A percentile compares a stretch with the other conserved stretches of the same genome.
phyloP scores from a whole-genome alignment of 2,329 filamentous ascomycete species.

The Endoconidiophora polonica region DNA sequence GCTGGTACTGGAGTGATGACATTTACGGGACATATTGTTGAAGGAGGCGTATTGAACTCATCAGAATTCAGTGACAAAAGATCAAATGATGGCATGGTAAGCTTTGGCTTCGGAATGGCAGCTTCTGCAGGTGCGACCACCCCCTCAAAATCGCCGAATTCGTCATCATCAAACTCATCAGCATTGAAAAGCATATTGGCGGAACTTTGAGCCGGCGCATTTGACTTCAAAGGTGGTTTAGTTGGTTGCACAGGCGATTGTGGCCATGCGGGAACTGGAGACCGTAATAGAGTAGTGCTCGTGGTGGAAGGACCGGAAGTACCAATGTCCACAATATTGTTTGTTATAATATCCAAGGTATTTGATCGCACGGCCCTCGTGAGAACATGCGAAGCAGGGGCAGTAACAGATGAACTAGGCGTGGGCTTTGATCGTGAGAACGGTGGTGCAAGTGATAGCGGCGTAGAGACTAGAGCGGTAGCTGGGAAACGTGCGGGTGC shows the following conservation, averaged over 20 bases:
- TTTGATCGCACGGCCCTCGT: constrained; percentile 26
- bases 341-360: constrained; percentile 37
- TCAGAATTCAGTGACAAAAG: constrained; percentile 24
- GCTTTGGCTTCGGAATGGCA: not conserved
- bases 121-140: constrained; percentile 3
- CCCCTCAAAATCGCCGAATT: constrained; percentile 28
- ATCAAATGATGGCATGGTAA: constrained; percentile 21
- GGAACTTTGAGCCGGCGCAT: constrained; percentile 19
- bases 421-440: not conserved
- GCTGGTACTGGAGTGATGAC: not conserved
- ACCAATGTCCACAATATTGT: constrained; percentile 30
- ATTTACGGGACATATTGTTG: not conserved
- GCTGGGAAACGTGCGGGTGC: not conserved
- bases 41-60: not conserved
- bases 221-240: constrained; percentile 5
- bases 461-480: not conserved
- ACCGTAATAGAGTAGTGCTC: not conserved
- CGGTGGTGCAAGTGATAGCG: not conserved
- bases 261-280: not conserved
- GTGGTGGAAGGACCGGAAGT: not conserved
- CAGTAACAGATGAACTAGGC: not conserved
- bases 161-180: constrained; percentile 37
- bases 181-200: constrained; percentile 51
- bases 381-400: not conserved
- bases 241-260: not conserved